Evolutionary conservation across 106 monocot species (phyloP).

Genomic region (Platanthera guangdongensis): DNA sequence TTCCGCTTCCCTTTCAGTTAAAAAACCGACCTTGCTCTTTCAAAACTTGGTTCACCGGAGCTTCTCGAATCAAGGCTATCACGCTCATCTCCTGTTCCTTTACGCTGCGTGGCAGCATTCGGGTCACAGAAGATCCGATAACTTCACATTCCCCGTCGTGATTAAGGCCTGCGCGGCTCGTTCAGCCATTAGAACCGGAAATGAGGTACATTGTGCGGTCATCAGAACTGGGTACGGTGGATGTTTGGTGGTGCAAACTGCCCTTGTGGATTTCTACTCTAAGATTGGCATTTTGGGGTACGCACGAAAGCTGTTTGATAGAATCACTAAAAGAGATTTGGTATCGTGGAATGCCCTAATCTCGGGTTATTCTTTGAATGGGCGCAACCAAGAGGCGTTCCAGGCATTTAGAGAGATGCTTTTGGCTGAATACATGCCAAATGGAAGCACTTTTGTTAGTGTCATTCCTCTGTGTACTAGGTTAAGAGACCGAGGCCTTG

Average conservation of each 20-base stretch:
- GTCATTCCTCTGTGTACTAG: slow-evolving; percentile 21
- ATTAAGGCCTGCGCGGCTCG: slow-evolving; percentile 51
- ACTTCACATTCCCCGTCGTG: slow-evolving; percentile 53
- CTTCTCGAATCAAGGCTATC: slow-evolving; percentile 42
- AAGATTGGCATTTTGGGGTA: slow-evolving; percentile 26
- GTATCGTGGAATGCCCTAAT: slow-evolving; percentile 60
- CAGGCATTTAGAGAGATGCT: slow-evolving; percentile 25
- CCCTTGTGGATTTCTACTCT: slow-evolving; percentile 57
- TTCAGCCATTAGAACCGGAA: slow-evolving; percentile 12
- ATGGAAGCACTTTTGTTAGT: slow-evolving; percentile 36
- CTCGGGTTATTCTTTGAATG: slow-evolving; percentile 43
- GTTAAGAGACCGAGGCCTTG: background rate
- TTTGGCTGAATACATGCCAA: slow-evolving; percentile 24
- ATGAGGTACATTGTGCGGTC: slow-evolving; percentile 37
- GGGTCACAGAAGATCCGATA: slow-evolving; percentile 19
- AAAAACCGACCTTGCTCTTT: slow-evolving; percentile 21
- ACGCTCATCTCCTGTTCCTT: slow-evolving; percentile 25
- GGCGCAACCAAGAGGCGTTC: slow-evolving; percentile 25
- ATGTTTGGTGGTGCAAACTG: slow-evolving; percentile 39
- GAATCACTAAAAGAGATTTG: slow-evolving; percentile 43
- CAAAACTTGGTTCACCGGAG: slow-evolving; percentile 34
- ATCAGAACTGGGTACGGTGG: slow-evolving; percentile 30
- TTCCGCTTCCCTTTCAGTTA: slow-evolving; percentile 4
- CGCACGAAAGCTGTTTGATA: slow-evolving; percentile 47
- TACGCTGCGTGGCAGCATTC: slow-evolving; percentile 13